Evolutionary conservation across 139 green algal species (phyloP), one percentile per base, ranked within the genome.

Genomic region (Dunaliella sp.): DNA sequence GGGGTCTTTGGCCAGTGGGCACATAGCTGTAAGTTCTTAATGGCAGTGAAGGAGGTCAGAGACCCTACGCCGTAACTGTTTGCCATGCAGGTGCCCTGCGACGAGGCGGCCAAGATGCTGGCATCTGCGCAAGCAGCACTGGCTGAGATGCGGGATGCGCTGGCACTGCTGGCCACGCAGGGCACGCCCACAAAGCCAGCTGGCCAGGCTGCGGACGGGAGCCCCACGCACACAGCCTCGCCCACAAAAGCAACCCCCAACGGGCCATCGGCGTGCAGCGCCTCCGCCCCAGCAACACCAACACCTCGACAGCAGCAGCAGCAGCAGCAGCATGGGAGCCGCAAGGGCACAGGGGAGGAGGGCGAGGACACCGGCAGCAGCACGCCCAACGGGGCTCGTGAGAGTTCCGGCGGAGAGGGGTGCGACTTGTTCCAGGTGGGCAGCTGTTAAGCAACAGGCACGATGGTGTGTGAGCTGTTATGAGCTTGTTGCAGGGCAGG

Each of bases 21-120:
- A n/a, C n/a, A n/a, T n/a, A n/a, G n/a, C n/a, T n/a, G n/a, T n/a
- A n/a, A n/a, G n/a, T n/a, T n/a, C n/a, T n/a, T n/a, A n/a, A n/a
- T n/a, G n/a, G n/a, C n/a, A n/a, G n/a, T n/a, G n/a, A n/a, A n/a
- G n/a, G n/a, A n/a, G n/a, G n/a, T n/a, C n/a, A n/a, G n/a, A n/a
- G n/a, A n/a, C n/a, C n/a, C n/a, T 31, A 33, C 30, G 25, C 26
- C 75, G 75, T 7, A 80, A 76, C 75, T 36, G 32, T 12, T 25
- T 28, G 32, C 16, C 25, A 7, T 65, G 3, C 87, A 90, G 87
- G 87, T 90, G 32, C 82, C 75, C 35, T 79, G 85, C 30, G 33
- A 75, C 3, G 88, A 90, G 59, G 84, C 82, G 22, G 35, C n/a
- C 34, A 82, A 85, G 25, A 83, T 86, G 77, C 21, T 90, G 77